Evolutionary conservation across 257 asterid genomes (phyloP).

Genomic region (Paulownia fortunei): DNA sequence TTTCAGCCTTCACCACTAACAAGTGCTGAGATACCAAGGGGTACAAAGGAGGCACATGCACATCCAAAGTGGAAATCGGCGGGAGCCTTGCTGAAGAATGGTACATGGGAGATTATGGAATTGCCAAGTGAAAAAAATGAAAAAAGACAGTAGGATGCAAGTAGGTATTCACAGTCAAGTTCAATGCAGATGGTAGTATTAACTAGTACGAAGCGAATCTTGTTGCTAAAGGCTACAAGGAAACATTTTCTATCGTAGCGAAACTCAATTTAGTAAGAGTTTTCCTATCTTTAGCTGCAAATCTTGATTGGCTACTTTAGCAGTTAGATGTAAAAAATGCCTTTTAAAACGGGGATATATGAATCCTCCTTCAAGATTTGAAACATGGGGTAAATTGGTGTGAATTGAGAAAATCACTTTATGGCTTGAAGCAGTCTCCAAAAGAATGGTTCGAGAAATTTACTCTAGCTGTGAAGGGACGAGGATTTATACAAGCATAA

Average conservation of each 20-base stretch:
- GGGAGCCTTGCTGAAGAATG: too few relatives aligned
- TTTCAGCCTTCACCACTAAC: too few relatives aligned
- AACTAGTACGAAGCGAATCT: background rate
- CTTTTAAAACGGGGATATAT: too few relatives aligned
- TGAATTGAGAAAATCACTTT: background rate
- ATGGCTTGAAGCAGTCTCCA: background rate
- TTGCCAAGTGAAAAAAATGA: too few relatives aligned
- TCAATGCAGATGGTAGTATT: background rate
- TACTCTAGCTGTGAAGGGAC: background rate
- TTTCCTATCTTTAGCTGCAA: background rate
- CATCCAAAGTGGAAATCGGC: too few relatives aligned
- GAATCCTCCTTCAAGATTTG: background rate
- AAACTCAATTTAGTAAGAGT: background rate
- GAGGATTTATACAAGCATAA: background rate
- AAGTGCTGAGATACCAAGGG: too few relatives aligned
- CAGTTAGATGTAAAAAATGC: too few relatives aligned
- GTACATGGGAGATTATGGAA: too few relatives aligned
- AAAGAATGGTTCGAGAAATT: too few relatives aligned
- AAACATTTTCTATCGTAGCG: background rate
- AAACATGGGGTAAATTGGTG: background rate
- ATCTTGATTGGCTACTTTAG: background rate
- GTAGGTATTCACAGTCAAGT: too few relatives aligned
- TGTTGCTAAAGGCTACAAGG: background rate
- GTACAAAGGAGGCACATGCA: too few relatives aligned
- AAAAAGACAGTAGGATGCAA: too few relatives aligned